Conservation (phyloP, 108 stramenopile genomes). For the Nannochloropsis oceanica region DNA sequence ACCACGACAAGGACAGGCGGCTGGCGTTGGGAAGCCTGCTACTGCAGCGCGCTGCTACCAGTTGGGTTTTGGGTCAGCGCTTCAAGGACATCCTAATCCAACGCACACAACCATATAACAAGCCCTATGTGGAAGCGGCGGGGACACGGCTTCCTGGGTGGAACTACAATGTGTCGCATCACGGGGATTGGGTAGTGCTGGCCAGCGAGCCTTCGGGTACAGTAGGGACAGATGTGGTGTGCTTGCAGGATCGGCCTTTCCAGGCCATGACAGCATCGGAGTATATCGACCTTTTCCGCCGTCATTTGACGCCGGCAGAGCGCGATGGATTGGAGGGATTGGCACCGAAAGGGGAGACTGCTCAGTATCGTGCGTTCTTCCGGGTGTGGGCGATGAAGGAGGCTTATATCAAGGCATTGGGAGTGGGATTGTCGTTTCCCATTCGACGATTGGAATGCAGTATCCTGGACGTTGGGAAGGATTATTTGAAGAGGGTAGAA, state of each 20-base stretch:
- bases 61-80: not conserved
- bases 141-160: constrained; percentile 1
- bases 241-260: not conserved
- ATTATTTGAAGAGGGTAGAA: not conserved
- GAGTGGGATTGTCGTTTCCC: constrained; percentile 22
- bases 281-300: not conserved
- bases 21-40: constrained; percentile 22
- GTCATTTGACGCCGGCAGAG: not conserved
- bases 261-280: not conserved
- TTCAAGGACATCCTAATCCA: not conserved
- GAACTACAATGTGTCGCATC: constrained; percentile 44
- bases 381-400: constrained; percentile 30
- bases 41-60: constrained; percentile 2
- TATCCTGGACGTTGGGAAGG: not conserved
- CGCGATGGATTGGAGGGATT: not conserved
- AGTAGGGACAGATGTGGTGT: constrained; percentile 1
- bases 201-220: constrained; percentile 18
- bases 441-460: constrained; percentile 15
- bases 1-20: constrained; percentile 15
- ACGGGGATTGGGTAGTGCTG: constrained; percentile 34
- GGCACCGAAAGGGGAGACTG: not conserved
- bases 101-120: not conserved
- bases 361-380: constrained; percentile 7
- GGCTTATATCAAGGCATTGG: constrained; percentile 35
- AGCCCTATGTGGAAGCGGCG: not conserved